Percentiles rank a stretch among this genome's conserved stretches.
Conservation (phyloP, 441 rosid species). For the Mallotus repandus region DNA sequence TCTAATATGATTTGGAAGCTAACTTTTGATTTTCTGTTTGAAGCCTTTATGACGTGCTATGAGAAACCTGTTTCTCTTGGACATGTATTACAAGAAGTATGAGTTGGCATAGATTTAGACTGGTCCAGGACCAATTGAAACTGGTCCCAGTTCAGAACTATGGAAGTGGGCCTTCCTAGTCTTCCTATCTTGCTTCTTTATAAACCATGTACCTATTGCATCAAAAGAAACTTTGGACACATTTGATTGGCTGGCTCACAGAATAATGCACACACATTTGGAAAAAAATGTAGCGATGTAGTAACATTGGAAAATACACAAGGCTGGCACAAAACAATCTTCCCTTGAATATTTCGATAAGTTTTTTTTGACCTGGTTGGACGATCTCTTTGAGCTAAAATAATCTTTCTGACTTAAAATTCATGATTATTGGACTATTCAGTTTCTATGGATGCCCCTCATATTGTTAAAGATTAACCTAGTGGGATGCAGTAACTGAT, state of each 20-base stretch:
- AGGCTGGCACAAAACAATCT: not conserved
- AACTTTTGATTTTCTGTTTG: not conserved
- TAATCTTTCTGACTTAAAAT: not conserved
- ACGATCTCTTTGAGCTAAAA: constrained; percentile 3
- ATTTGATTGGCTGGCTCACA: not conserved
- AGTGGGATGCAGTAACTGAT: not conserved
- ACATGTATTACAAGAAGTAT: not conserved
- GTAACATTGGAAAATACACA: not conserved
- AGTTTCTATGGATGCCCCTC: not conserved
- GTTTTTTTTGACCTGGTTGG: not conserved
- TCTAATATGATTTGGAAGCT: constrained; percentile 1
- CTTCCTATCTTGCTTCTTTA: not conserved
- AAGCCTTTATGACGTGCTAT: not conserved
- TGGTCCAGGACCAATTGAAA: not conserved
- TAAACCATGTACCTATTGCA: not conserved
- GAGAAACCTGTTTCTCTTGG: not conserved
- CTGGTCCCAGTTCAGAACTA: not conserved
- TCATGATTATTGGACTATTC: constrained; percentile 1
- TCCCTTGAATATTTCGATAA: not conserved
- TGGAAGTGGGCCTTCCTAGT: not conserved
- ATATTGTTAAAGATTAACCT: not conserved
- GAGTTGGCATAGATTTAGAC: not conserved
- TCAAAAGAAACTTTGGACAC: not conserved
- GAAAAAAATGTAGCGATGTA: not conserved
- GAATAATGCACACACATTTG: too few species aligned